phyloP scores from a whole-genome alignment of 768 basidiomycete species.

The Mycena maculata region DNA sequence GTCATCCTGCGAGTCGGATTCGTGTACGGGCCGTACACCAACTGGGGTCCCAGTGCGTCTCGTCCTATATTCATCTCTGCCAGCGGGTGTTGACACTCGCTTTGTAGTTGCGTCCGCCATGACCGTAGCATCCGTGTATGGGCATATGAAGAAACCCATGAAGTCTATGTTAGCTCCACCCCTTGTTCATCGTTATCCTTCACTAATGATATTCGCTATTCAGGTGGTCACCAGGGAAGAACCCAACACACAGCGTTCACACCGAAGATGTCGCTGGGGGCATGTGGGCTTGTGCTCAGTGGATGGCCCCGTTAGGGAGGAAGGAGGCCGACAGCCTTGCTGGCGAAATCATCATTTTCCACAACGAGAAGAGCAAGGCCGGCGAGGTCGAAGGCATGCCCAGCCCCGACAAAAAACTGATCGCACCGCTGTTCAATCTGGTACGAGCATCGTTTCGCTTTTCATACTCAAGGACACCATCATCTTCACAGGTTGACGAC shows the following conservation, averaged over 20 bases:
- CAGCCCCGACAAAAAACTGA: conserved; percentile 63
- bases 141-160: conserved; percentile 86
- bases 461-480: conserved; percentile 3
- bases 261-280: conserved; percentile 83
- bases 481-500: conserved; percentile 71
- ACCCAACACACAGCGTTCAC: conserved; percentile 81
- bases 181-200: not conserved
- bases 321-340: conserved; percentile 71
- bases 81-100: conserved; percentile 28
- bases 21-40: conserved; percentile 84
- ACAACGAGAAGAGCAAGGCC: conserved; percentile 78
- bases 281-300: conserved; percentile 79
- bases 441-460: conserved; percentile 48
- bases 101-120: conserved; percentile 73
- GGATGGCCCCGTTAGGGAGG: conserved; percentile 77
- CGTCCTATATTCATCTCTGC: conserved; percentile 4
- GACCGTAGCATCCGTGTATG: conserved; percentile 83
- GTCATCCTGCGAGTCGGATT: conserved; percentile 82
- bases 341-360: conserved; percentile 74
- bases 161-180: conserved; percentile 73
- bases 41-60: conserved; percentile 72
- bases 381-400: conserved; percentile 72
- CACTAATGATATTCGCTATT: conserved; percentile 29
- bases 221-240: conserved; percentile 86
- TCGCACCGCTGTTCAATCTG: conserved; percentile 87